Percentiles rank a stretch among this genome's conserved stretches.
Conservation (phyloP, 495 filamentous ascomycete genomes). For the Neurospora pannonica region DNA sequence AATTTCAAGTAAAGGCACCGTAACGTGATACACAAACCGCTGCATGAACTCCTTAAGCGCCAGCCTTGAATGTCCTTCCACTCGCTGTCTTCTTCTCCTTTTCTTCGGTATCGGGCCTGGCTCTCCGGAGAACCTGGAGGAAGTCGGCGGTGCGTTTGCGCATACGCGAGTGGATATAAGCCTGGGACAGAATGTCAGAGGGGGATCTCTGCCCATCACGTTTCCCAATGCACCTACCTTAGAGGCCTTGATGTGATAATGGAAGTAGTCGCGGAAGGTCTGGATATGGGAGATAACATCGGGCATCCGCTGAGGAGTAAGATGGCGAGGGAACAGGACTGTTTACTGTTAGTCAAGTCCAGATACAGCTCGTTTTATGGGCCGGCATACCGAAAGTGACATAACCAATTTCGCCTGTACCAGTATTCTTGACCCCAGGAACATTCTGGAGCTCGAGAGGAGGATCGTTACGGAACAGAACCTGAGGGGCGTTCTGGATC, state of each 20-base stretch:
- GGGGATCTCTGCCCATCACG: background rate
- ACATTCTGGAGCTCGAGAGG: conserved; percentile 84
- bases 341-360: conserved; percentile 9
- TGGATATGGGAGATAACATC: conserved; percentile 98
- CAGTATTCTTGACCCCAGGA: conserved; percentile 65
- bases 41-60: conserved; percentile 6
- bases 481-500: conserved; percentile 96
- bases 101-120: conserved; percentile 88
- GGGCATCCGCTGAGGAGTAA: conserved; percentile 78
- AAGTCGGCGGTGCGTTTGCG: conserved; percentile 94
- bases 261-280: conserved; percentile 99
- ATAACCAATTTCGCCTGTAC: conserved; percentile 80
- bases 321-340: conserved; percentile 94
- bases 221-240: conserved; percentile 26
- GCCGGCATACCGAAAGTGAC: conserved; percentile 78
- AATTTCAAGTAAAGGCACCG: background rate
- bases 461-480: conserved; percentile 92
- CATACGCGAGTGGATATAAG: conserved; percentile 98
- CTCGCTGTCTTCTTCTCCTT: conserved; percentile 97
- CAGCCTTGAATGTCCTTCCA: conserved; percentile 78
- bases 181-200: conserved; percentile 35
- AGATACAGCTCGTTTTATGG: background rate
- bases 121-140: conserved; percentile 89
- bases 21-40: background rate
- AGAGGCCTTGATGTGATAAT: conserved; percentile 99